phyloP scores from a whole-genome alignment of 805 yeast genomes.

The Cyberlindnera japonica region DNA sequence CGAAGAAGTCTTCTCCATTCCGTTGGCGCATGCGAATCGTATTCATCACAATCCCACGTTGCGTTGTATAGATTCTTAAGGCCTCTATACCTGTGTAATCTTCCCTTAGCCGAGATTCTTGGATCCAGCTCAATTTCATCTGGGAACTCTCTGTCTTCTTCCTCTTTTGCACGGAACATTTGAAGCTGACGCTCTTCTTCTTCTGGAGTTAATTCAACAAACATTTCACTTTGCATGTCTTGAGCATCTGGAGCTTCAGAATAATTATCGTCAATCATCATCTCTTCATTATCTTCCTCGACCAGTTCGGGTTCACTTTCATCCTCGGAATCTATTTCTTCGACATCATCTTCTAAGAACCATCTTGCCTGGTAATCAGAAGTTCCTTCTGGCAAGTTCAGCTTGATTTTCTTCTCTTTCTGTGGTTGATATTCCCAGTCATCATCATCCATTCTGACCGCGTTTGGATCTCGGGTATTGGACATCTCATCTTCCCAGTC shows the following conservation, averaged over 20 bases:
- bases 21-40: constrained; percentile 68
- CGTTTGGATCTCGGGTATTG: constrained; percentile 22
- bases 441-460: constrained; percentile 33
- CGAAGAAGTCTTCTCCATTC: constrained; percentile 76
- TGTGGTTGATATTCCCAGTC: constrained; percentile 39
- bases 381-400: constrained; percentile 66
- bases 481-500: constrained; percentile 35
- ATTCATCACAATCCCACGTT: constrained; percentile 84
- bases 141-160: constrained; percentile 89
- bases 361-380: constrained; percentile 80
- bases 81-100: constrained; percentile 79
- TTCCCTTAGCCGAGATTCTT: constrained; percentile 65
- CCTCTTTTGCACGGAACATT: constrained; percentile 62
- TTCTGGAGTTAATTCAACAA: constrained; percentile 71
- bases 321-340: constrained; percentile 21
- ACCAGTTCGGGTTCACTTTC: constrained; percentile 22
- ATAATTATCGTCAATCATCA: constrained; percentile 30
- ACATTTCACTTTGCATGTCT: constrained; percentile 49
- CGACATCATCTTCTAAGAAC: constrained; percentile 57
- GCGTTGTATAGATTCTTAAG: constrained; percentile 76
- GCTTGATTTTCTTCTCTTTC: constrained; percentile 36
- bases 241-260: constrained; percentile 30
- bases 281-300: constrained; percentile 18
- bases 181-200: constrained; percentile 79
- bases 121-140: constrained; percentile 91